A percentile compares a stretch with the other conserved stretches of the same genome.
These are phyloP conservation scores for Bromus sterilis DNA, from an alignment of 176 grass and related monocot species.

Conservation along the genomic window DNA sequence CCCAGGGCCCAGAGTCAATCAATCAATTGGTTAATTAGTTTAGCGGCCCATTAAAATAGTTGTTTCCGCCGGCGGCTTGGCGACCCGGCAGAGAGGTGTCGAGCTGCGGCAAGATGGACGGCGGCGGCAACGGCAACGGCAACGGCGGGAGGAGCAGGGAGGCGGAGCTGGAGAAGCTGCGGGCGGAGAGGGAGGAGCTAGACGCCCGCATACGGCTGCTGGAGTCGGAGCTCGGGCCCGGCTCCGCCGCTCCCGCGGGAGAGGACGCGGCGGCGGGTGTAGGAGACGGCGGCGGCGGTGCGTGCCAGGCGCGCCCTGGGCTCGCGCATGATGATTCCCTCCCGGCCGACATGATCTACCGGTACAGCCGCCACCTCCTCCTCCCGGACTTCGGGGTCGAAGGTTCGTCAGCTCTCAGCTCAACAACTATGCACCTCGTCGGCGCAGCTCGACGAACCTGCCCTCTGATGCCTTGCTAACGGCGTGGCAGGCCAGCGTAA, in stretches of 20 bases:
- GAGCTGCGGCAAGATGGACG: constrained; percentile 5
- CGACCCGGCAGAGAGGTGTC: neutral
- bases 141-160: constrained; percentile 4
- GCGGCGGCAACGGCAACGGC: neutral
- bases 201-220: constrained; percentile 53
- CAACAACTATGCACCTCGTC: neutral
- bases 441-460: neutral
- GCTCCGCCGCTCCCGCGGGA: neutral
- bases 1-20: neutral
- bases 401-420: constrained; percentile 32
- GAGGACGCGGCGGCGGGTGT: neutral
- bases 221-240: constrained; percentile 34
- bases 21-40: neutral
- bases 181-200: constrained; percentile 46
- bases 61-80: neutral
- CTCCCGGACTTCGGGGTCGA: constrained; percentile 83
- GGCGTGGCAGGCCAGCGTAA: constrained; percentile 47
- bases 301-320: neutral
- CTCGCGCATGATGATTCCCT: neutral
- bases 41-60: neutral
- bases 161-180: constrained; percentile 50
- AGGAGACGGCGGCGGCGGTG: neutral
- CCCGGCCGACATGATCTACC: constrained; percentile 58
- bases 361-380: constrained; percentile 87
- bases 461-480: neutral